Base-by-base conservation (phyloP, 2,329 filamentous ascomycete genomes). In the Alternaria tenuissima region DNA sequence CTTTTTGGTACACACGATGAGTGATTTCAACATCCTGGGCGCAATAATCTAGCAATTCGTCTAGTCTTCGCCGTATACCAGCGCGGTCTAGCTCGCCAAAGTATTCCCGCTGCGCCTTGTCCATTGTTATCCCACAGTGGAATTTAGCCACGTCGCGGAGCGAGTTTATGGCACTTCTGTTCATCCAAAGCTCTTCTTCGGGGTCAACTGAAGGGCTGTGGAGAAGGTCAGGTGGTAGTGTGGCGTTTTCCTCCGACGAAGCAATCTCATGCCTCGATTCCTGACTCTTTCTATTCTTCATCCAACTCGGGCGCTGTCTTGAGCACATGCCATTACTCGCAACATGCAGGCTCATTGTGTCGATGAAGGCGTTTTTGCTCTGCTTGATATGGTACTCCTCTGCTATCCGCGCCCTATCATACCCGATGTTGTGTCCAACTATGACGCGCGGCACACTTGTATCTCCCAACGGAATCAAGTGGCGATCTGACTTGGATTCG, bases 271-370 rank as follows among this genome's bases (percentile, higher is more conserved):
- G 94, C 51, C 92, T 85, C 46, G 94, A 73, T 73, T 98, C 94
- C 59, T 90, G 86, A 66, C 90, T 93, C 81, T 99, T 99, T 76
- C 93, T 91, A 78, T 97, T 92, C 77, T 92, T 96, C 89, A 97
- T 93, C 95, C 95, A 99, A 0, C 92, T 97, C 8, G 96, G 95
- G 51, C 95, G 87, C 78, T 99, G 95, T 66, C 91, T 90, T 22
- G 95, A 98, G 79, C 95, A 99, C 95, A 99, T 99, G 63, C 95
- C 95, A 75, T 99, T 99, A 24, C 97, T 94, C 3, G 96, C 96
- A 7, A 97, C 94, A 76, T 99, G 95, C 20, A 99, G 82, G 2
- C 94, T 98, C 95, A 99, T 99, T 30, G 95, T 99, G 76, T 99
- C 95, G 52, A 99, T 80, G 75, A 97, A 99, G 43, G 88, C 90